These are phyloP conservation scores for Acanthamoeba sp. DNA, from an alignment of 208 protist species.

Conservation along the genomic window DNA sequence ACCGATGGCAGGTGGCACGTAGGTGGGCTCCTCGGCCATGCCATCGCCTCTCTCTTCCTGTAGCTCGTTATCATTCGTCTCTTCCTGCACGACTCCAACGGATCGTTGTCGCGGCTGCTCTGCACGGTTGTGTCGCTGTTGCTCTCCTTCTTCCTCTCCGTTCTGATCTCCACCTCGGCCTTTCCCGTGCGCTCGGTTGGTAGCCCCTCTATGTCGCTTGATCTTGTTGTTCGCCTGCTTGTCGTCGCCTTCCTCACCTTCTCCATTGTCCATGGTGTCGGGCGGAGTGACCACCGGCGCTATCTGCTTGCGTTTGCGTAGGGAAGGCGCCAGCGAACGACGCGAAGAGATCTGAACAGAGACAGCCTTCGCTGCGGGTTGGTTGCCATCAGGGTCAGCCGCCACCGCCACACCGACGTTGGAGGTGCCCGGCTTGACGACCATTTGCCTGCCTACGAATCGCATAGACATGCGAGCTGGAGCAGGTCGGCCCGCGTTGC, in stretches of 20 bases:
- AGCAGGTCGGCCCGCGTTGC: no score
- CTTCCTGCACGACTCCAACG: not conserved
- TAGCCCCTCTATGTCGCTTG: not conserved
- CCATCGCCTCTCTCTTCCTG: not conserved
- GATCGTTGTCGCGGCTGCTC: not conserved
- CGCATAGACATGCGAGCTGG: conserved; percentile 54
- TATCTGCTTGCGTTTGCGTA: conserved; percentile 63
- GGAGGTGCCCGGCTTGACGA: not conserved
- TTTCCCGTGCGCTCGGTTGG: not conserved
- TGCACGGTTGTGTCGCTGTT: not conserved
- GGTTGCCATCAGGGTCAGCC: not conserved
- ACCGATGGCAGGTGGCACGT: no score
- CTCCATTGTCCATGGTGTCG: not conserved
- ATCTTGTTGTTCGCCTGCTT: not conserved
- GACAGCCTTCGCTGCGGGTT: not conserved
- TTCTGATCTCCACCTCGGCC: not conserved
- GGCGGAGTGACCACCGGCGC: conserved; percentile 5
- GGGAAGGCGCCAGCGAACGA: conserved; percentile 48
- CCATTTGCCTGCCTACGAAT: conserved; percentile 22
- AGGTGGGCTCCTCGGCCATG: not conserved
- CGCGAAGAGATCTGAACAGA: not conserved
- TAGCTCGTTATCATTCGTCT: not conserved
- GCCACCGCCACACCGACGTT: no score
- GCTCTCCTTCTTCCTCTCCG: not conserved
- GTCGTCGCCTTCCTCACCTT: not conserved